Percentiles rank a stretch among this genome's conserved stretches.
Evolutionary conservation across 2,329 filamentous ascomycete genomes (phyloP).

Genomic region (Dactylellina leptospora): DNA sequence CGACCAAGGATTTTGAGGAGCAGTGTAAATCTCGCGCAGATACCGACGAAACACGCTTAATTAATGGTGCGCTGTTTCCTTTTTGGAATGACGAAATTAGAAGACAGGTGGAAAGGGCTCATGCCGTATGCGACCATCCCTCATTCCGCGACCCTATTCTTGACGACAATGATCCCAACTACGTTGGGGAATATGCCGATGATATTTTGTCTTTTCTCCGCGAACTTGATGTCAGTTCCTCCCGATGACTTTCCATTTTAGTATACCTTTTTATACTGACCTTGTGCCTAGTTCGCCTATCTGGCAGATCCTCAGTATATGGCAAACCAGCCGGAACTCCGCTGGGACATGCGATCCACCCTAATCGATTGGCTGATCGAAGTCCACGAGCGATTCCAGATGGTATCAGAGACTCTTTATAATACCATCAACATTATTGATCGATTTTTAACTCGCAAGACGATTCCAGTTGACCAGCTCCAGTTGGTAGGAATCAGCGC

Average conservation of each 20-base stretch:
- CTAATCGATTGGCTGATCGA: constrained; percentile 98
- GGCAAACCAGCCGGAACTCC: constrained; percentile 95
- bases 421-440: constrained; percentile 97
- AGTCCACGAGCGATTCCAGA: constrained; percentile 87
- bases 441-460: constrained; percentile 91
- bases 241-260: constrained; percentile 1
- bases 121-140: not conserved
- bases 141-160: constrained; percentile 51
- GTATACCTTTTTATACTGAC: constrained; percentile 54
- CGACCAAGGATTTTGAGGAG: not conserved
- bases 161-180: constrained; percentile 37
- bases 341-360: constrained; percentile 98
- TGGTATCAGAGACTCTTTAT: constrained; percentile 94
- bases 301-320: constrained; percentile 93
- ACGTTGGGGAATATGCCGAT: constrained; percentile 28
- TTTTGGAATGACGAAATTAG: constrained; percentile 12
- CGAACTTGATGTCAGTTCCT: constrained; percentile 26
- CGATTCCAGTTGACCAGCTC: constrained; percentile 92
- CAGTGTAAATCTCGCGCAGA: not conserved
- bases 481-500: constrained; percentile 96
- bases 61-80: not conserved
- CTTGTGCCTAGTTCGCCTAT: constrained; percentile 71
- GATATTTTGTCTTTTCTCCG: constrained; percentile 20
- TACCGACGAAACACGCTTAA: not conserved
- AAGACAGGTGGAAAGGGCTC: constrained; percentile 8